A percentile compares a stretch with the other conserved stretches of the same genome.
These are phyloP conservation scores for Ceratopteris richardii DNA, from an alignment of 75 land plant genomes.

Conservation along the genomic window DNA sequence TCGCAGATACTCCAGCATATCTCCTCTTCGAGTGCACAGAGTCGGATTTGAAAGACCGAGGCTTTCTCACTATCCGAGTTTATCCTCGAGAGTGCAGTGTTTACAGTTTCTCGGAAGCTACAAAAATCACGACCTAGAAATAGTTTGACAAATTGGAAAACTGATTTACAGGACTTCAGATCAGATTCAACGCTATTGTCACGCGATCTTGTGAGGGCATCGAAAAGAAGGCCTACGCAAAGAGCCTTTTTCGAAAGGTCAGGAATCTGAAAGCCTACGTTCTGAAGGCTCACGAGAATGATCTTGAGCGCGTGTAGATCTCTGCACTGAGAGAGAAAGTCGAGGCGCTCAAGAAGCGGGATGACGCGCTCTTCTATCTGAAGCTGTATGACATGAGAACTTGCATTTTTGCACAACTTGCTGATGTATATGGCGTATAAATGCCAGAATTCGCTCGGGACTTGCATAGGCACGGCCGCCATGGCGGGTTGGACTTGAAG, in stretches of 20 bases:
- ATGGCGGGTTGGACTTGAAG: no score
- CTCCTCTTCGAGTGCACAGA: constrained; percentile 17
- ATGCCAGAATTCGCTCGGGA: constrained; percentile 1
- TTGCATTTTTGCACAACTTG: neutral
- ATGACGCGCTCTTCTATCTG: constrained; percentile 10
- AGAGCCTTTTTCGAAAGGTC: constrained; percentile 5
- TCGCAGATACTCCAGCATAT: constrained; percentile 16
- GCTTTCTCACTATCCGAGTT: neutral
- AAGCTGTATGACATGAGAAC: neutral
- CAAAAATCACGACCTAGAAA: constrained; percentile 6
- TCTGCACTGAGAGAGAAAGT: constrained; percentile 17
- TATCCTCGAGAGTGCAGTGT: neutral
- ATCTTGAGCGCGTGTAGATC: constrained; percentile 4
- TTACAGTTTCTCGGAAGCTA: constrained; percentile 10
- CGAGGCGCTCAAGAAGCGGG: constrained; percentile 17
- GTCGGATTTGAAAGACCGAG: constrained; percentile 6
- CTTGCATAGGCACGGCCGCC: no score
- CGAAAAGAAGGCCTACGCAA: neutral
- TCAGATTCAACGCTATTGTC: neutral
- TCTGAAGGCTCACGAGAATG: constrained; percentile 7
- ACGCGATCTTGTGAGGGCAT: neutral
- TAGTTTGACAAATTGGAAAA: constrained; percentile 13
- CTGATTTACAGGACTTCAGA: neutral
- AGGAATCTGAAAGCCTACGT: constrained; percentile 10
- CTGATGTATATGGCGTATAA: neutral